Evolutionary conservation across 768 basidiomycete genomes (phyloP), one percentile per base, ranked within the genome.

Genomic region (Kwoniella newhampshirensis): DNA sequence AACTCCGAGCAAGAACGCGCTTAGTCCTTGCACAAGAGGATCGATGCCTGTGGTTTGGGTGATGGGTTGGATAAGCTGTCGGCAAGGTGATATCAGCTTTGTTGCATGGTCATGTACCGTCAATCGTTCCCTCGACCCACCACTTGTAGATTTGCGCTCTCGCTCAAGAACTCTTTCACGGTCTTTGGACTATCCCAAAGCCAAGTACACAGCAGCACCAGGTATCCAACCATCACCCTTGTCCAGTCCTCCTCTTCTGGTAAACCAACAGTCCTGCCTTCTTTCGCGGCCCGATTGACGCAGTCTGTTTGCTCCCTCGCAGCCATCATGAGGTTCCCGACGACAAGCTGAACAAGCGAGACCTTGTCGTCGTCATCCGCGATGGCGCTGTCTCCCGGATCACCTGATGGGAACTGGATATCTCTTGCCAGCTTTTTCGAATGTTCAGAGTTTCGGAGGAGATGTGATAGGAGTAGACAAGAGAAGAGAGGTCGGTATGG

Each of bases 101-200:
- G 18, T 26, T 47, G 12, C 26, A 12, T 17, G 55, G 17, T 26
- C 36, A 44, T 35, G n/a, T n/a, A n/a, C n/a, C n/a, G n/a, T n/a
- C n/a, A n/a, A n/a, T n/a, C n/a, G n/a, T n/a, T n/a, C n/a, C n/a
- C n/a, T n/a, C n/a, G n/a, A 84, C 91, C 68, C 75, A 97, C 93
- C 68, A 92, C 86, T 51, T 89, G 87, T 46, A 99, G 78, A 49
- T 91, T 91, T 20, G 92, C 91, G 6, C 90, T 87, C 67, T 81
- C 81, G 40, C 89, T 86, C 62, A 99, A 79, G 70, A 97, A 94
- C 71, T 89, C 91, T 59, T 85, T 82, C 49, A 96, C 91, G 0
- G 88, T 86, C 50, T 81, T 83, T 0, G 92, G 86, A 67, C 96
- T 93, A 68, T 98, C 94, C 93, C 93, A 99, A 6, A 96, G 80